These are phyloP conservation scores for Cercospora nicotianae DNA, from an alignment of 2,329 filamentous ascomycete genomes.

Conservation along the genomic window DNA sequence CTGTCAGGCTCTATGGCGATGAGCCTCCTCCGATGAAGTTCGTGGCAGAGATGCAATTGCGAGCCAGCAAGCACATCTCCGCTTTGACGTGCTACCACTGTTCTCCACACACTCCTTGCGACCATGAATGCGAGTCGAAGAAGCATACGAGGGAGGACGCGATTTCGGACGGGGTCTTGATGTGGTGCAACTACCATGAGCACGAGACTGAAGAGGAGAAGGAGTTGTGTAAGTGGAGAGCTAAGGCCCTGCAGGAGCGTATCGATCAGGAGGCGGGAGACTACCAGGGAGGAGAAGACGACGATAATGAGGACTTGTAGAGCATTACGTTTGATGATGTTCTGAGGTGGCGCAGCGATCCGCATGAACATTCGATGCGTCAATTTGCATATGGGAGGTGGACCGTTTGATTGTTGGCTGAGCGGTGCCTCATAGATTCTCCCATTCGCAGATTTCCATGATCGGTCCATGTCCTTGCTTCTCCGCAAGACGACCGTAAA, in stretches of 20 bases:
- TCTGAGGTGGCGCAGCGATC: neutral
- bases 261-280: neutral
- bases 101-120: neutral
- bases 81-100: neutral
- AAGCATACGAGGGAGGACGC: neutral
- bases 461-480: neutral
- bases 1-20: neutral
- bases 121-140: neutral
- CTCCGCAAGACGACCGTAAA: neutral
- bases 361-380: neutral
- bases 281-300: neutral
- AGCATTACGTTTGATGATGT: neutral
- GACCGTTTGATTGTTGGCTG: neutral
- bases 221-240: slow-evolving; percentile 6
- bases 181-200: neutral
- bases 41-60: neutral
- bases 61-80: neutral
- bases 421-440: neutral
- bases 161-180: neutral
- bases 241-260: neutral
- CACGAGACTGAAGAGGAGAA: slow-evolving; percentile 6
- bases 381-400: neutral
- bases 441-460: neutral
- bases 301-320: neutral
- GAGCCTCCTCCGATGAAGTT: neutral